Conservation (phyloP, 768 basidiomycete species). For the Amanita fuliginea region DNA sequence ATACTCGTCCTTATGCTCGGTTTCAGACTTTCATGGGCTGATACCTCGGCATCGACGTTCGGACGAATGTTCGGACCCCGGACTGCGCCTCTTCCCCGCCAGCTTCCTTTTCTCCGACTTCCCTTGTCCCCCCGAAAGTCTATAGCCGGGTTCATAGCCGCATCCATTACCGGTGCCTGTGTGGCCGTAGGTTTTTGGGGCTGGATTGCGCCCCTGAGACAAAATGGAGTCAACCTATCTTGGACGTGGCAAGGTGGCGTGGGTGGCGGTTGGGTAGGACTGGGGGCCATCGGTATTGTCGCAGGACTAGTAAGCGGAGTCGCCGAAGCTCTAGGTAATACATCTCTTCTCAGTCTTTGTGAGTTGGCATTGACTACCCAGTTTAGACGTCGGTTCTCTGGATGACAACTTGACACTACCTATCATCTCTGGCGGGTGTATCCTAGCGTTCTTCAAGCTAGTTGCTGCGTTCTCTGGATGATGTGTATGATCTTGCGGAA, state of each 20-base stretch:
- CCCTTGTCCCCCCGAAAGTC: constrained; percentile 79
- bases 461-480: constrained; percentile 21
- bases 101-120: constrained; percentile 35
- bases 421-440: constrained; percentile 68
- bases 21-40: constrained; percentile 85
- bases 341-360: constrained; percentile 2
- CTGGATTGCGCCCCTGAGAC: constrained; percentile 37
- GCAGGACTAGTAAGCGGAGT: constrained; percentile 75
- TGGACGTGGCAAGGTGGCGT: constrained; percentile 54
- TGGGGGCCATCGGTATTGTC: constrained; percentile 45
- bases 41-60: constrained; percentile 87
- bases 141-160: constrained; percentile 75
- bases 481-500: neutral
- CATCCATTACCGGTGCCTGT: constrained; percentile 55
- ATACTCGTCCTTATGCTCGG: constrained; percentile 1
- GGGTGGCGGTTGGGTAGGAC: constrained; percentile 33
- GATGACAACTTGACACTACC: constrained; percentile 91
- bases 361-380: neutral
- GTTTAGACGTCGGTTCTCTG: constrained; percentile 64
- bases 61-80: constrained; percentile 74
- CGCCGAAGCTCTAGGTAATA: constrained; percentile 82
- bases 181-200: constrained; percentile 70
- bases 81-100: constrained; percentile 41
- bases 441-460: constrained; percentile 31
- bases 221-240: constrained; percentile 21